Evolutionary conservation across 257 asterid genomes (phyloP), one percentile per base, ranked within the genome.

Genomic region (Rauvolfia tetraphylla): DNA sequence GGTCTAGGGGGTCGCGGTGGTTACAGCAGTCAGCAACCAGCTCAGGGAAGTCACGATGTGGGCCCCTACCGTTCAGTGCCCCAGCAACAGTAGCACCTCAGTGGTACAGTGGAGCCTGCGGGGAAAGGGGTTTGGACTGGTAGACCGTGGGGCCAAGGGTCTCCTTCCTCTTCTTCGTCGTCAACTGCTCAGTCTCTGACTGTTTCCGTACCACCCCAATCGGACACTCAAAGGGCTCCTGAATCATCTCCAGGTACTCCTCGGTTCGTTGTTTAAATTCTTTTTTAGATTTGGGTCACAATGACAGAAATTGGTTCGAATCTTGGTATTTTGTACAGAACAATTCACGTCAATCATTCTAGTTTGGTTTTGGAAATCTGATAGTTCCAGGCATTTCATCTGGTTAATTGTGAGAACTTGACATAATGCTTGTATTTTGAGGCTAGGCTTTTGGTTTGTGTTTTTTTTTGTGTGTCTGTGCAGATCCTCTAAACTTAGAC

Each of bases 401-500:
- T 53, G 10, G 59, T 18, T 18, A 53, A 53, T 53, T 53, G 20
- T 53, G n/a, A 17, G 8, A 53, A 0, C 4, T 0, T 8, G 18
- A 49, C 25, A 53, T 18, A 53, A 22, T 1, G 14, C 4, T 3
- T 29, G 3, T 1, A 7, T 3, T 17, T 70, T 3, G 3, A 41
- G 8, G 8, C 3, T 41, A 3, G 3, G 3, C 44, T 8, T 8
- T 8, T 2, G 18, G 18, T 4, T 5, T 69, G 0, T 17, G 0
- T 36, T 42, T 49, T 9, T n/a, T n/a, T n/a, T n/a, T n/a, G n/a
- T 65, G 39, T 25, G 46, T 61, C 33, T 48, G 9, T 79, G 70
- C 85, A 85, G 91, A 74, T 31, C 56, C 74, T 14, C 57, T 56
- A 69, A 79, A 58, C 58, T 75, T 71, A 33, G 73, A 68, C 51